Percentiles rank a stretch among this genome's conserved stretches.
Conservation (phyloP, 2,329 filamentous ascomycete genomes). For the Trichoderma endophyticum region DNA sequence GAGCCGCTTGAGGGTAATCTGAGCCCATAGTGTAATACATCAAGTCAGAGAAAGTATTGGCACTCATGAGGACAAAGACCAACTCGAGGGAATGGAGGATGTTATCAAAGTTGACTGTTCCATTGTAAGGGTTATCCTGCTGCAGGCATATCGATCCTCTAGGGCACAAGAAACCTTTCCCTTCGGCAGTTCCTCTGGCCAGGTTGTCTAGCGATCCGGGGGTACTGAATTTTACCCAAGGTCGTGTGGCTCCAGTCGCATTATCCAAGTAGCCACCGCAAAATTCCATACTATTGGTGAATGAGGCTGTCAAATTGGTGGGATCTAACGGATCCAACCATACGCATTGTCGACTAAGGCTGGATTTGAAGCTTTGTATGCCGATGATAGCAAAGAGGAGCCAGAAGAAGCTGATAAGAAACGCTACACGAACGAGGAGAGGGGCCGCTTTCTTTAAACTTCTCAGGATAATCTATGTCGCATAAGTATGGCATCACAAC, state of each 20-base stretch:
- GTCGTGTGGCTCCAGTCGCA: constrained; percentile 51
- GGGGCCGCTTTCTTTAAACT: constrained; percentile 96
- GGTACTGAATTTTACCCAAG: constrained; percentile 59
- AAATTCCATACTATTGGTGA: constrained; percentile 66
- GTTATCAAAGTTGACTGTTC: constrained; percentile 92
- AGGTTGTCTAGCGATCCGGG: constrained; percentile 45
- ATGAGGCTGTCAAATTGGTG: constrained; percentile 53
- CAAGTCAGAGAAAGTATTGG: constrained; percentile 92
- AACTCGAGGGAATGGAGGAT: constrained; percentile 88
- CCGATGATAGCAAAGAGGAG: constrained; percentile 94
- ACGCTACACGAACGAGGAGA: constrained; percentile 85
- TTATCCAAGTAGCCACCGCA: constrained; percentile 79
- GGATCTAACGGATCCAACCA: constrained; percentile 66
- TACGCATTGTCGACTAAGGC: constrained; percentile 71
- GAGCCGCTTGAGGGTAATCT: constrained; percentile 80
- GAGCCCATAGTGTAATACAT: constrained; percentile 92
- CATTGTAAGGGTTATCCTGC: constrained; percentile 72
- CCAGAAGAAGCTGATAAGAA: constrained; percentile 97
- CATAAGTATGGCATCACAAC: constrained; percentile 17
- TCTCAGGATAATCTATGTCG: constrained; percentile 73
- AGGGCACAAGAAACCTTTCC: constrained; percentile 89
- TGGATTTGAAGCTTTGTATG: constrained; percentile 92
- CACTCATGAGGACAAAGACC: constrained; percentile 97
- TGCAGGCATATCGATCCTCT: constrained; percentile 79
- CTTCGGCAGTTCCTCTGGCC: constrained; percentile 45